Conservation (phyloP, 1,284 basidiomycete species). For the Irpex sp. region DNA sequence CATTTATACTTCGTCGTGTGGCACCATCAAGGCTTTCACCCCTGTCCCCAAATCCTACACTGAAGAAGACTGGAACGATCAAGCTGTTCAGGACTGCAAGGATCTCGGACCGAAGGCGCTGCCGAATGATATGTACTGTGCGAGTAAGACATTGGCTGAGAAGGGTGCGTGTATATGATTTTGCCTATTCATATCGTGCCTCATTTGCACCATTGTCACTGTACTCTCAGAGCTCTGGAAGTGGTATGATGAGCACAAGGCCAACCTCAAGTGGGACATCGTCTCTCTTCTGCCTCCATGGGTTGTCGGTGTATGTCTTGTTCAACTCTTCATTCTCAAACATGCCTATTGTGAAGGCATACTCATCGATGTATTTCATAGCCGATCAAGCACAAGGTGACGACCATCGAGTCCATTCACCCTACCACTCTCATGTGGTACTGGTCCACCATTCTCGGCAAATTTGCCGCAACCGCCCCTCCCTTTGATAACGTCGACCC, state of each 20-base stretch:
- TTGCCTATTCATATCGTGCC: no score
- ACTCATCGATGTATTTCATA: not conserved
- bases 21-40: slow-evolving; percentile 35
- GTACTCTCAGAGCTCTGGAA: slow-evolving; percentile 20
- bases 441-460: slow-evolving; percentile 25
- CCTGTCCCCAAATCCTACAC: slow-evolving; percentile 21
- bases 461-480: not conserved
- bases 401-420: slow-evolving; percentile 42
- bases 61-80: slow-evolving; percentile 63
- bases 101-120: slow-evolving; percentile 46
- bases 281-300: slow-evolving; percentile 51
- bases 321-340: not conserved
- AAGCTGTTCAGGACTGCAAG: slow-evolving; percentile 44
- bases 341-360: not conserved
- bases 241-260: slow-evolving; percentile 50
- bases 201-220: not conserved
- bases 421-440: slow-evolving; percentile 37
- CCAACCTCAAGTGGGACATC: slow-evolving; percentile 44
- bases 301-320: slow-evolving; percentile 29
- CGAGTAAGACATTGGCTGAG: slow-evolving; percentile 70
- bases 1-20: slow-evolving; percentile 58
- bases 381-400: slow-evolving; percentile 46
- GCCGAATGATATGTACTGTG: slow-evolving; percentile 42
- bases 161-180: slow-evolving; percentile 28
- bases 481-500: not conserved